Conservation (phyloP, 2,329 filamentous ascomycete species). For the Ophiostoma sp. region DNA sequence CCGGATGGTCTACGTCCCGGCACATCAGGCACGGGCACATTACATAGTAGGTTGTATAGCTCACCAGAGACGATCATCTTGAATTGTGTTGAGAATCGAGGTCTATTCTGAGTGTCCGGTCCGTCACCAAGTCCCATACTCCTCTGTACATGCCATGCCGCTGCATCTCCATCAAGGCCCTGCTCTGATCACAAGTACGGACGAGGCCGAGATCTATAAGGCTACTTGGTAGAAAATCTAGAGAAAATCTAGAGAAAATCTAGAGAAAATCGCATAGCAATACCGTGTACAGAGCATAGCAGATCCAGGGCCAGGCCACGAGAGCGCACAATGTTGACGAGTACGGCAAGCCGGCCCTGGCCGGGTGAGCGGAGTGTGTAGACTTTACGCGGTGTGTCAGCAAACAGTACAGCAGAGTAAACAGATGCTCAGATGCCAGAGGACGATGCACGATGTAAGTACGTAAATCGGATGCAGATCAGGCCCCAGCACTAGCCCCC, state of each 20-base stretch:
- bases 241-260: background rate
- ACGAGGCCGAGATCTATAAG: background rate
- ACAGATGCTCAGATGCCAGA: too few species aligned
- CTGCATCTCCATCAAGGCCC: background rate
- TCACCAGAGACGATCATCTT: background rate
- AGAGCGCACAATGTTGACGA: background rate
- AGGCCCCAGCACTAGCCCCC: background rate
- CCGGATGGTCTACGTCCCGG: background rate
- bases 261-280: too few species aligned
- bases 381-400: too few species aligned
- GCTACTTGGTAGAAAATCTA: background rate
- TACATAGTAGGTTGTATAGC: too few species aligned
- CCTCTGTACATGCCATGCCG: too few species aligned
- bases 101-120: too few species aligned
- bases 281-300: too few species aligned
- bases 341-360: background rate
- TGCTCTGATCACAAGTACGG: background rate
- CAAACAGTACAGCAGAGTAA: too few species aligned
- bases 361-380: too few species aligned
- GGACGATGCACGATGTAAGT: too few species aligned
- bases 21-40: background rate
- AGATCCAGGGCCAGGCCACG: background rate
- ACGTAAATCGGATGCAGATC: background rate
- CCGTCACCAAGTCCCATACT: too few species aligned
- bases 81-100: too few species aligned